phyloP scores from a whole-genome alignment of 2,329 filamentous ascomycete species.

The Penicillium concentricum region DNA sequence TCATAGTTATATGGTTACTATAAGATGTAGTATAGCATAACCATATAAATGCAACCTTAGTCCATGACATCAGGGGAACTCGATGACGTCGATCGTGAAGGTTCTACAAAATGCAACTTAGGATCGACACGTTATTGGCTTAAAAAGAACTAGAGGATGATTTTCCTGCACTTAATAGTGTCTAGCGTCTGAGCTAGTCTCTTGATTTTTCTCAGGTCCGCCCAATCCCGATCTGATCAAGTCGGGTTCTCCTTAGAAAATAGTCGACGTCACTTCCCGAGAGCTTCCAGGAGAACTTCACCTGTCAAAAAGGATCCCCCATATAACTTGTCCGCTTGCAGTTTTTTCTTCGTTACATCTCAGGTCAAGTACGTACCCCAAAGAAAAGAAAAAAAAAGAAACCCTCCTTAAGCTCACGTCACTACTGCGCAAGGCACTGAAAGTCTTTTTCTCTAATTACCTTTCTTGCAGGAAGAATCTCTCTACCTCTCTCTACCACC shows the following conservation, averaged over 20 bases:
- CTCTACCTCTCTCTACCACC: background rate
- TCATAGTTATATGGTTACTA: no score
- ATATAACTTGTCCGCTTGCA: conserved; percentile 18
- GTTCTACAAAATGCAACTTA: no score
- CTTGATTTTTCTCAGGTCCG: background rate
- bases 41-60: no score
- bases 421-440: conserved; percentile 33
- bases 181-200: background rate
- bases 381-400: background rate
- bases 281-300: conserved; percentile 10
- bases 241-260: background rate
- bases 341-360: conserved; percentile 1
- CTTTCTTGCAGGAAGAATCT: conserved; percentile 13
- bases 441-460: conserved; percentile 4
- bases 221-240: background rate
- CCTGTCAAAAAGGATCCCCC: background rate
- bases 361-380: conserved; percentile 1
- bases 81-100: no score
- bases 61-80: no score
- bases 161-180: background rate
- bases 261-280: conserved; percentile 13
- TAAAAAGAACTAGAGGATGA: background rate
- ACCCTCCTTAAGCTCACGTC: conserved; percentile 27
- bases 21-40: no score
- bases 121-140: conserved; percentile 13